phyloP scores from a whole-genome alignment of 495 filamentous ascomycete species.

The Penicillium fimorum region DNA sequence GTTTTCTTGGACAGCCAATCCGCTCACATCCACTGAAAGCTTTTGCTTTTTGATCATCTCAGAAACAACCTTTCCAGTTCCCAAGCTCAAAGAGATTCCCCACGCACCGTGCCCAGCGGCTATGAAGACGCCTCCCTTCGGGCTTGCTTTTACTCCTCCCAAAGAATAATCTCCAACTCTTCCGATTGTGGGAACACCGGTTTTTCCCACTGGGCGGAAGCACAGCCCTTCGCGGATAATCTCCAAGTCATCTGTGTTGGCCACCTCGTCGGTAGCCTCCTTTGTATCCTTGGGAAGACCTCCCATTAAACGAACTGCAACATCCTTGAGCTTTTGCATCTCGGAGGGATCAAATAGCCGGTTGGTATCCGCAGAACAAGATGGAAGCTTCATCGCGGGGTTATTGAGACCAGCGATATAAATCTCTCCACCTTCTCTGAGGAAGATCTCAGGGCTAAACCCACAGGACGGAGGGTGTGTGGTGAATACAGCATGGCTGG shows the following conservation, averaged over 20 bases:
- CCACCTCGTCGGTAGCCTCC: slow-evolving; percentile 19
- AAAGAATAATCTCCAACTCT: slow-evolving; percentile 54
- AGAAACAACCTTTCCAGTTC: slow-evolving; percentile 64
- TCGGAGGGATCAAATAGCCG: slow-evolving; percentile 41
- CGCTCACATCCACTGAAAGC: slow-evolving; percentile 50
- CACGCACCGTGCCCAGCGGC: slow-evolving; percentile 73
- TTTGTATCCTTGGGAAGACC: slow-evolving; percentile 17
- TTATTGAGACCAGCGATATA: slow-evolving; percentile 75
- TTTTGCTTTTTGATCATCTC: slow-evolving; percentile 57
- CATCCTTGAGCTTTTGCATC: slow-evolving; percentile 52
- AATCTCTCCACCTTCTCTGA: slow-evolving; percentile 60
- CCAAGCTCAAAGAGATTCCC: slow-evolving; percentile 62
- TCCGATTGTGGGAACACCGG: slow-evolving; percentile 60
- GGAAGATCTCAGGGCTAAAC: slow-evolving; percentile 74
- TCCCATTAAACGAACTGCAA: slow-evolving; percentile 57
- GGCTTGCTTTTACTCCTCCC: slow-evolving; percentile 45
- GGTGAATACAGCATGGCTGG: slow-evolving; percentile 71
- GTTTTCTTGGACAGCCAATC: slow-evolving; percentile 33
- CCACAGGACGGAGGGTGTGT: slow-evolving; percentile 45
- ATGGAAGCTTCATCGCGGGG: slow-evolving; percentile 55
- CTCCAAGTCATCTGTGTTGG: slow-evolving; percentile 54
- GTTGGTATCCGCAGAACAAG: slow-evolving; percentile 46
- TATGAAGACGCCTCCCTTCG: slow-evolving; percentile 63
- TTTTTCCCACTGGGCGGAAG: slow-evolving; percentile 65
- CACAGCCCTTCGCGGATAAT: slow-evolving; percentile 65